phyloP scores from a whole-genome alignment of 2,329 filamentous ascomycete genomes.

The Claviceps arundinis region DNA sequence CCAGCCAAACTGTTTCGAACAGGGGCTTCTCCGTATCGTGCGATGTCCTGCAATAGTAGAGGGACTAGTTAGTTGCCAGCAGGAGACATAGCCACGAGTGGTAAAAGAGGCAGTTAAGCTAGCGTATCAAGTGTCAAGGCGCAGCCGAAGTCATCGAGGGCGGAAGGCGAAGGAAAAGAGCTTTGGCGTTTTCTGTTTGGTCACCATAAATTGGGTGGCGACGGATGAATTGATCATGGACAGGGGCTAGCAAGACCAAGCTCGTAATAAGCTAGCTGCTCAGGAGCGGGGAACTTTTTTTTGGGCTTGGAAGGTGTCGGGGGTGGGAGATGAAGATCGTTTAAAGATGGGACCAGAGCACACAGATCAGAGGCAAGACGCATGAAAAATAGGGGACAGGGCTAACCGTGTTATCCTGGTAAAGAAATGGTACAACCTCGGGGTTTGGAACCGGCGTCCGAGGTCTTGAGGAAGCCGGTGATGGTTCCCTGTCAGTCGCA shows the following conservation, averaged over 20 bases:
- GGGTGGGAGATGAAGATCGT: slow-evolving; percentile 1
- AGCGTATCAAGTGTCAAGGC: not conserved
- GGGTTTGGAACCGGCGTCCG: slow-evolving; percentile 78
- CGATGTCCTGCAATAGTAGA: slow-evolving; percentile 46
- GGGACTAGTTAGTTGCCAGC: not conserved
- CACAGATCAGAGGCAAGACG: not conserved
- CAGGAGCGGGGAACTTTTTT: not conserved
- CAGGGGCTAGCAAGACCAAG: not conserved
- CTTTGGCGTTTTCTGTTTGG: not conserved
- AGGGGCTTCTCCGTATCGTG: slow-evolving; percentile 63
- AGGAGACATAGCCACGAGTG: not conserved
- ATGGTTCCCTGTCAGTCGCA: slow-evolving; percentile 59
- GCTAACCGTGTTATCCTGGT: slow-evolving; percentile 64
- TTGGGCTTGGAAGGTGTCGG: not conserved
- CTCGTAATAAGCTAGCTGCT: not conserved
- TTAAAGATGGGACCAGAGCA: not conserved
- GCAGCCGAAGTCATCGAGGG: not conserved
- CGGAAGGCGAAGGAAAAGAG: not conserved
- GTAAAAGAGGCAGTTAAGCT: not conserved
- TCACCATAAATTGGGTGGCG: slow-evolving; percentile 1
- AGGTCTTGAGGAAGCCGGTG: slow-evolving; percentile 63
- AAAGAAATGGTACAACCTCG: slow-evolving; percentile 95
- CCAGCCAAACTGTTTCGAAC: slow-evolving; percentile 57
- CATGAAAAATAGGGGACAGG: slow-evolving; percentile 3
- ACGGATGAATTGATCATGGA: not conserved